Base-by-base conservation (phyloP, 2,329 filamentous ascomycete genomes). In the Aspergillus caelatus region DNA sequence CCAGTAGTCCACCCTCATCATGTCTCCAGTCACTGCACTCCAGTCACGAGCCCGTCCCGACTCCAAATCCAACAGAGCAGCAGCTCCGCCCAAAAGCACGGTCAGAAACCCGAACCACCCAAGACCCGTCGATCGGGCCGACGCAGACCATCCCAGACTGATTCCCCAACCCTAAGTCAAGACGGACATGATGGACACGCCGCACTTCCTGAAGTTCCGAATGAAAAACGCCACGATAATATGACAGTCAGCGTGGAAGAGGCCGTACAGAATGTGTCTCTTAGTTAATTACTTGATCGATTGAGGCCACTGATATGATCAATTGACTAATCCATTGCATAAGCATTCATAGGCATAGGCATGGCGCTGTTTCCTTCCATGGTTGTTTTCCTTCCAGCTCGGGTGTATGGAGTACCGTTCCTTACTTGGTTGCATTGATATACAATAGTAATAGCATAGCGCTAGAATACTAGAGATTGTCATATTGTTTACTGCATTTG, bases 81-180 rank as follows among this genome's bases (percentile, higher is more conserved):
- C 14, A 19, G 54, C 9, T 53, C 34, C 41, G 48, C 46, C 30
- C 39, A 64, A 32, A 71, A 73, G 57, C 75, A 69, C 61, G 73
- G 71, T 1, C 76, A 73, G 32, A 78, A 76, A 57, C 78, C 78
- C 0, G 74, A 76, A 48, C 77, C 77, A 1, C 80, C 80, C 11
- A 79, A 76, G 62, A 75, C 80, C 7, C 77, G 80, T 32, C 78
- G 80, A 23, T 80, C 72, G 71, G 77, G 77, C 10, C 72, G 76
- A 54, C 63, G 71, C 54, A 71, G 71, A 61, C 68, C 74, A 61
- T 57, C 69, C 56, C 67, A 71, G 63, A 65, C 68, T 43, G 68
- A 75, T 60, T 70, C 71, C n/a, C 48, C 48, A 32, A 2, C 56
- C 23, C 54, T 23, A 39, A 58, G 50, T 41, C 61, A 21, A 53